These are phyloP conservation scores for Stellera chamaejasme DNA, from an alignment of 345 rosid genomes.

Conservation along the genomic window DNA sequence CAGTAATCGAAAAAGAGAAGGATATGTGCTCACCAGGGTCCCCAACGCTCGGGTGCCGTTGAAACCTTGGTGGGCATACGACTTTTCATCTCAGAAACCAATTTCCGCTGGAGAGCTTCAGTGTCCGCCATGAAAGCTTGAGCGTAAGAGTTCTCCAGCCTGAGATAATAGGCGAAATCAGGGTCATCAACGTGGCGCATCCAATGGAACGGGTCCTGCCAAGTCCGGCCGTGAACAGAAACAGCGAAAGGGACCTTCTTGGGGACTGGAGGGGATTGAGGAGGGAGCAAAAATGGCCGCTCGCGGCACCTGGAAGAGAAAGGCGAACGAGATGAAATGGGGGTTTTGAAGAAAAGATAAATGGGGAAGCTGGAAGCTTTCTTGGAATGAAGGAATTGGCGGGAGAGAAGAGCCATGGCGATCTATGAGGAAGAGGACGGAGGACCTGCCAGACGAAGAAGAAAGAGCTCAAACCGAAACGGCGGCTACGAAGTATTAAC, in stretches of 20 bases:
- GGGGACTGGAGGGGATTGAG: conserved; percentile 39
- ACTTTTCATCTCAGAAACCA: conserved; percentile 54
- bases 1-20: neutral
- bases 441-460: too few relatives aligned
- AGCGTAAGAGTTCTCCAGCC: conserved; percentile 66
- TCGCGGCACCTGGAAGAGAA: conserved; percentile 32
- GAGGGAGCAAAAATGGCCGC: conserved; percentile 30
- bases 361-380: conserved; percentile 17
- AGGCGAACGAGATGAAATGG: conserved; percentile 24
- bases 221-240: conserved; percentile 48
- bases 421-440: neutral
- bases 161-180: conserved; percentile 41
- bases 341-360: conserved; percentile 17
- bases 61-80: conserved; percentile 46
- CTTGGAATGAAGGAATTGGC: conserved; percentile 12
- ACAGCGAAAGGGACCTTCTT: conserved; percentile 48
- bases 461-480: too few relatives aligned
- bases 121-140: conserved; percentile 84
- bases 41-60: conserved; percentile 87
- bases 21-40: conserved; percentile 54
- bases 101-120: conserved; percentile 28
- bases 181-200: conserved; percentile 53
- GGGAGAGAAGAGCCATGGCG: conserved; percentile 29
- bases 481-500: too few relatives aligned
- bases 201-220: conserved; percentile 83